A percentile compares a stretch with the other conserved stretches of the same genome.
Evolutionary conservation across 306 rosid genomes (phyloP).

Genomic region (Trifolium pratense): DNA sequence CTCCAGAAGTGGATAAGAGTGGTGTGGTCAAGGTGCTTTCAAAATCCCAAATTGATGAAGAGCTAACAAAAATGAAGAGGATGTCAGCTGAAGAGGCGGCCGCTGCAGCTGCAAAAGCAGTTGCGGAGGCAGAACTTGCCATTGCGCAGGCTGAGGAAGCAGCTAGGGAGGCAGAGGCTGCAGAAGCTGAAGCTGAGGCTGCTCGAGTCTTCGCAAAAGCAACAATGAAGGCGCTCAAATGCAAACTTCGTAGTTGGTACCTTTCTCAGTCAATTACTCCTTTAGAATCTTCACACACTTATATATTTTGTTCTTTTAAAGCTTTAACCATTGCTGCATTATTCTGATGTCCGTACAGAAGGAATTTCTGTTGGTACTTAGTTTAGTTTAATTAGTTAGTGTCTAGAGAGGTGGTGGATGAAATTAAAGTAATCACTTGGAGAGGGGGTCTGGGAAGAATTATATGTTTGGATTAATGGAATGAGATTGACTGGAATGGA

Average conservation of each 20-base stretch:
- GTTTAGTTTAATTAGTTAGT: constrained; percentile 2
- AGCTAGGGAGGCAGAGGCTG: constrained; percentile 86
- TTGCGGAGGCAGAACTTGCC: constrained; percentile 93
- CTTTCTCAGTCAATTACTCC: constrained; percentile 16
- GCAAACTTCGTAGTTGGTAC: constrained; percentile 68
- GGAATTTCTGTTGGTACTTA: constrained; percentile 11
- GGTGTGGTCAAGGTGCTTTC: constrained; percentile 59
- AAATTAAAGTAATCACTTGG: too few species aligned
- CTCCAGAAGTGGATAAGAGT: constrained; percentile 53
- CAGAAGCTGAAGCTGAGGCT: constrained; percentile 98
- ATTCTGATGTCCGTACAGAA: constrained; percentile 14
- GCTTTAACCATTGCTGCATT: constrained; percentile 9
- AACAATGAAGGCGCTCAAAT: constrained; percentile 79
- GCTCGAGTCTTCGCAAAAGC: constrained; percentile 90
- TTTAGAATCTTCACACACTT: constrained; percentile 23
- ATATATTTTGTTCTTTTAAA: constrained; percentile 12
- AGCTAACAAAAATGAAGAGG: constrained; percentile 64
- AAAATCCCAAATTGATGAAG: constrained; percentile 70
- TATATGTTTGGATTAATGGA: too few species aligned
- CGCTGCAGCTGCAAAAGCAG: constrained; percentile 87
- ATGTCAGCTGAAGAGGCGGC: constrained; percentile 87
- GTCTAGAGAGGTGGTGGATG: not conserved
- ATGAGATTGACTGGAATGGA: too few species aligned
- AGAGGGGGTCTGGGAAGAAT: too few species aligned
- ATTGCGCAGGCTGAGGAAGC: constrained; percentile 88